phyloP scores from a whole-genome alignment of 805 yeast genomes.

The Metschnikowia gruessii region DNA sequence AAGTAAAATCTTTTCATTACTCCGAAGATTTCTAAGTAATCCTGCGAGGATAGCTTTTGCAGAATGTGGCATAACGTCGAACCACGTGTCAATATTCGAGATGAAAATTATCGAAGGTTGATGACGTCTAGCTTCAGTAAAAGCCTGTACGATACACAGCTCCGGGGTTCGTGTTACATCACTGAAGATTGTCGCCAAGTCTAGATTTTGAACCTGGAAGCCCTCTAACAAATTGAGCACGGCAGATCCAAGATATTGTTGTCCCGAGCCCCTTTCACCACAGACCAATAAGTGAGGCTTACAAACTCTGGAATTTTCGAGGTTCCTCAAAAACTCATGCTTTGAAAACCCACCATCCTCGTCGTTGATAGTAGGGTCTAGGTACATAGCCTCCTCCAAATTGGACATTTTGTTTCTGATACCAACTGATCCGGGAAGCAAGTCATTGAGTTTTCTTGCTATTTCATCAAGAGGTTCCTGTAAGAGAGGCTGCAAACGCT shows the following conservation, averaged over 20 bases:
- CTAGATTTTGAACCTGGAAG: slow-evolving; percentile 82
- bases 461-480: slow-evolving; percentile 48
- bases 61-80: slow-evolving; percentile 59
- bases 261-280: slow-evolving; percentile 82
- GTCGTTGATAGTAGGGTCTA: slow-evolving; percentile 54
- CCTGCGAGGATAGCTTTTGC: slow-evolving; percentile 72
- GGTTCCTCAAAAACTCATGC: slow-evolving; percentile 54
- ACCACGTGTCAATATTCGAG: slow-evolving; percentile 81
- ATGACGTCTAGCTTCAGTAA: slow-evolving; percentile 84
- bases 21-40: slow-evolving; percentile 61
- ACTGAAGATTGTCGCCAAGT: slow-evolving; percentile 69
- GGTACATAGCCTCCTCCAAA: slow-evolving; percentile 67
- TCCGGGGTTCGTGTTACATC: slow-evolving; percentile 83
- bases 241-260: slow-evolving; percentile 80
- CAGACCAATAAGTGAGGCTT: slow-evolving; percentile 76
- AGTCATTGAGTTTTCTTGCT: slow-evolving; percentile 45
- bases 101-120: slow-evolving; percentile 82
- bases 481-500: slow-evolving; percentile 62
- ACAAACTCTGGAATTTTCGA: slow-evolving; percentile 62
- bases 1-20: slow-evolving; percentile 70
- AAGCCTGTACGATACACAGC: slow-evolving; percentile 74
- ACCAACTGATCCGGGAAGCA: slow-evolving; percentile 54
- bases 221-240: slow-evolving; percentile 82
- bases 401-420: slow-evolving; percentile 47
- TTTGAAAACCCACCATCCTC: slow-evolving; percentile 64